phyloP scores from a whole-genome alignment of 495 filamentous ascomycete species.

The Aspergillus mulundensis region DNA sequence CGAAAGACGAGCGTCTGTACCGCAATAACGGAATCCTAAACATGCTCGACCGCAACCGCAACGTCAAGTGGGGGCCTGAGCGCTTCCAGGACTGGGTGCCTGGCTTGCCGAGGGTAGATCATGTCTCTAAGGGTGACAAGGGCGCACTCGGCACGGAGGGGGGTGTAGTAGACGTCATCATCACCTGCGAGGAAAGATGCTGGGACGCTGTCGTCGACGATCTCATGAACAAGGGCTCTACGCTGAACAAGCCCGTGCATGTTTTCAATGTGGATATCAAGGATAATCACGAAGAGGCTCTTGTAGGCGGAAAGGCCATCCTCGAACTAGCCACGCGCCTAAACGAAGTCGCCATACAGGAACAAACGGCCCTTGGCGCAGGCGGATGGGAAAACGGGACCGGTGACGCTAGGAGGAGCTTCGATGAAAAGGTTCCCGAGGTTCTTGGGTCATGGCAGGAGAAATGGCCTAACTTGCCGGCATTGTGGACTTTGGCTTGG shows the following conservation, averaged over 20 bases:
- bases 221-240: conserved; percentile 73
- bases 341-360: conserved; percentile 76
- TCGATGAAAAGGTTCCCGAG: conserved; percentile 92
- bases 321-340: conserved; percentile 84
- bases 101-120: conserved; percentile 71
- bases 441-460: conserved; percentile 96
- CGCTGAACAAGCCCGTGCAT: conserved; percentile 87
- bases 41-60: conserved; percentile 90
- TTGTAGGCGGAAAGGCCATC: conserved; percentile 86
- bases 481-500: conserved; percentile 94
- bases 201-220: conserved; percentile 99
- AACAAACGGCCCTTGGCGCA: conserved; percentile 60
- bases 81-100: conserved; percentile 98
- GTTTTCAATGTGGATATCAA: conserved; percentile 98
- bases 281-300: conserved; percentile 96
- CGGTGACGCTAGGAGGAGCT: conserved; percentile 63
- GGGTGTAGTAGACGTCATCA: conserved; percentile 88
- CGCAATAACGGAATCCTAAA: conserved; percentile 86
- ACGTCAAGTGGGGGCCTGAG: conserved; percentile 92
- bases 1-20: conserved; percentile 86
- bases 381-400: conserved; percentile 65
- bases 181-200: conserved; percentile 97
- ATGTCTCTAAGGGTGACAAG: conserved; percentile 54
- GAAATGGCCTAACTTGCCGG: conserved; percentile 84
- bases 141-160: conserved; percentile 78